These are phyloP conservation scores for Mycena vitilis DNA, from an alignment of 768 basidiomycete genomes.

Conservation along the genomic window DNA sequence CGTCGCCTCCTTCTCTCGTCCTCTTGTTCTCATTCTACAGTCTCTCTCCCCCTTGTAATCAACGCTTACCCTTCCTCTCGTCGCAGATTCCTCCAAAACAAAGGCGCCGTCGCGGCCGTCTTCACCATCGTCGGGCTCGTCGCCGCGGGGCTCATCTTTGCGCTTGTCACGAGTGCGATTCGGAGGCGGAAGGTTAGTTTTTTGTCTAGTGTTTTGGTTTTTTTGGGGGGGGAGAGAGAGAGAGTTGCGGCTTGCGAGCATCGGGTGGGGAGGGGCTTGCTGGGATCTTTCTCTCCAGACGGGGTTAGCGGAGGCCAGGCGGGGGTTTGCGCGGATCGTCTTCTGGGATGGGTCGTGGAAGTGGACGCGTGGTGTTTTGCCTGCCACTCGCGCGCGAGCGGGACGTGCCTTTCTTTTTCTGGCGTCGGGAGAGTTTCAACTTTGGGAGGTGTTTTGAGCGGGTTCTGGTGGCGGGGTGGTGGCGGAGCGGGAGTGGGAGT, in stretches of 20 bases:
- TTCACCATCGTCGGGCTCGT: constrained; percentile 65
- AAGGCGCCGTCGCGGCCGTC: constrained; percentile 60
- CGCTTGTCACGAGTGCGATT: constrained; percentile 51
- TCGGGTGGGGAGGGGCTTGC: too few relatives aligned
- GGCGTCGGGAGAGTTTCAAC: too few relatives aligned
- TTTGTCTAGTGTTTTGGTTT: not conserved
- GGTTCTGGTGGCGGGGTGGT: too few relatives aligned
- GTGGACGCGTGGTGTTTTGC: too few relatives aligned
- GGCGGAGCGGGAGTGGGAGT: too few relatives aligned
- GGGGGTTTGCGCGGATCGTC: too few relatives aligned
- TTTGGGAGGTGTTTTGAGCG: too few relatives aligned
- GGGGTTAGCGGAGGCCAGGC: too few relatives aligned
- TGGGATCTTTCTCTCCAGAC: too few relatives aligned
- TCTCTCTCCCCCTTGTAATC: not conserved
- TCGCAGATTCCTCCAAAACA: constrained; percentile 63
- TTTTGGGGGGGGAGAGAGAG: not conserved
- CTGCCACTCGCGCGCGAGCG: too few relatives aligned
- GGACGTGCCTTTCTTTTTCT: too few relatives aligned
- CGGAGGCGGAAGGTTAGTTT: constrained; percentile 49
- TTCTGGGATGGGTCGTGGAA: too few relatives aligned
- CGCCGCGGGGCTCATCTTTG: constrained; percentile 52
- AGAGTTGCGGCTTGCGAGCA: not conserved
- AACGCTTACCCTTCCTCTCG: not conserved
- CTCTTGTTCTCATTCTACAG: not conserved
- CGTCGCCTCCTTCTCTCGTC: not conserved